Base-by-base conservation (phyloP, 78 protist genomes). In the Chrysochromulina tobinii region DNA sequence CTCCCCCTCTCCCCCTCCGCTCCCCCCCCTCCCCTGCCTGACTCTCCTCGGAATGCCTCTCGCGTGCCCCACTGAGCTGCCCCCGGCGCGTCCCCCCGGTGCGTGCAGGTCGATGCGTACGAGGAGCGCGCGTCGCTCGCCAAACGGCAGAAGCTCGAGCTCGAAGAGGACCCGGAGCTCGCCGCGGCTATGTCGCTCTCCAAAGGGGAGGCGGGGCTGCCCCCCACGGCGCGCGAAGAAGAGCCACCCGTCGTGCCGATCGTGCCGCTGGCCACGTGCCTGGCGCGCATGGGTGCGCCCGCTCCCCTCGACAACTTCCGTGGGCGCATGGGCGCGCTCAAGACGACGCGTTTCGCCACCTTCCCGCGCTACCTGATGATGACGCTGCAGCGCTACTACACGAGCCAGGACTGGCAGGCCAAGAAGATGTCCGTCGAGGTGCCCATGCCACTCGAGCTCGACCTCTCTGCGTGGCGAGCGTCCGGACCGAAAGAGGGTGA, bases 361-460 rank as follows among this genome's bases (percentile, higher is more conserved):
- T 97, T 96, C 88, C 99, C 99, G 12, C 55, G 79, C 50, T 58
- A 86, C 54, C 93, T 97, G 53, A 55, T 83, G 55, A 81, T 96
- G n/a, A 96, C 95, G 55, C 25, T 96, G 81, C 92, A 89, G 18
- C 89, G 95, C 55, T 97, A 92, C 94, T 87, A 90, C 64, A 25
- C 94, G 38, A 93, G 50, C 38, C 94, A 88, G 8, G 97, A 94
- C 89, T 96, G 96, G 93, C 17, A 38, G 57, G 96, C 96, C 69
- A 91, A 93, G 91, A 97, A 97, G 93, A 69, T 95, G 27, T 94
- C 96, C 72, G 98, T 92, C 9, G 66, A 1, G 59, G 95, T 97
- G 73, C 87, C 66, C 58, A 92, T 89, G 53, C 96, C 97, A 21
- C 97, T 95, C 59, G 23, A 2, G 25, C 88, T 97, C 25, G 96